Conservation (phyloP, 2,329 filamentous ascomycete species). For the Sporothrix humicola region DNA sequence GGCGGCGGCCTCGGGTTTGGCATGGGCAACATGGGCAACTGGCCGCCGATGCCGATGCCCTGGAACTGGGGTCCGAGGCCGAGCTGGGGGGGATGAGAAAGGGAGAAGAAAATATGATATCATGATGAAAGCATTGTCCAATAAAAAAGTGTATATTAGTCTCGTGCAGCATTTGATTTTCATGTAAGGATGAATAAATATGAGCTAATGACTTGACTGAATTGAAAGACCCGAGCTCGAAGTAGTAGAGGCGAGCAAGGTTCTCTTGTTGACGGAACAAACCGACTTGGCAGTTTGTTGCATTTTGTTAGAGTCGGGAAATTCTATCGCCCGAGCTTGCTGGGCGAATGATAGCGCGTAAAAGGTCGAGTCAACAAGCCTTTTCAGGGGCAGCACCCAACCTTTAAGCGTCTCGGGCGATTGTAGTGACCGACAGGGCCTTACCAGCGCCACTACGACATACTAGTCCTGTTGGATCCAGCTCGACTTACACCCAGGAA, state of each 20-base stretch:
- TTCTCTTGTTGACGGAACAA: neutral
- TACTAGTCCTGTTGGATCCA: neutral
- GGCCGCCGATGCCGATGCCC: conserved; percentile 10
- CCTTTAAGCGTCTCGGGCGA: neutral
- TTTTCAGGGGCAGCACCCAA: neutral
- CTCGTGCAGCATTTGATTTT: too few species aligned
- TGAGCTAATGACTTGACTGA: too few species aligned
- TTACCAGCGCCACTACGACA: too few species aligned
- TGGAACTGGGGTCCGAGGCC: conserved; percentile 3
- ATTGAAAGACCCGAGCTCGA: too few species aligned
- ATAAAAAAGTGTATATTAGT: neutral
- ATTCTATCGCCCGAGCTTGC: neutral
- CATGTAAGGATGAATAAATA: too few species aligned
- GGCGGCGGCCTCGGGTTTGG: neutral
- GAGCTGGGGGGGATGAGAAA: neutral
- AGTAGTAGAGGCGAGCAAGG: too few species aligned
- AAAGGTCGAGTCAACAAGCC: too few species aligned
- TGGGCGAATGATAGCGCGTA: neutral
- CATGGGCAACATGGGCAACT: conserved; percentile 16
- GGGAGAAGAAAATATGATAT: neutral
- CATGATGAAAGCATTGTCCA: neutral
- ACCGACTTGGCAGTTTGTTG: neutral
- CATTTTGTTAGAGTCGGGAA: neutral
- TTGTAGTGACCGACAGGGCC: neutral
- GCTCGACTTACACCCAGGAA: neutral